Base-by-base conservation (phyloP, 768 basidiomycete species). In the Phaeotremella fagi region DNA sequence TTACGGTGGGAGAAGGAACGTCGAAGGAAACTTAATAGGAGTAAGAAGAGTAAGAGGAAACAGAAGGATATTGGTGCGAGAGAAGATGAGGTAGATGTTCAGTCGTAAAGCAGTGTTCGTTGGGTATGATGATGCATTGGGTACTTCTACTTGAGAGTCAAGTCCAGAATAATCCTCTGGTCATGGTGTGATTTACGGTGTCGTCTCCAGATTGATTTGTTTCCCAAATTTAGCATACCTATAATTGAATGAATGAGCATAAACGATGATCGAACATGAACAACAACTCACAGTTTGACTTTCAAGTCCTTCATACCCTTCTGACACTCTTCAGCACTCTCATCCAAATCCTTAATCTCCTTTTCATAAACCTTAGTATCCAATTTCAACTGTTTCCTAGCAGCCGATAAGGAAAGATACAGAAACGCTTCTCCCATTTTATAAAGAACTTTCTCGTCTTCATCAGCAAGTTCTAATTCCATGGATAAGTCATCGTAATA, bases 391-490 rank as follows among this genome's bases (percentile, higher is more conserved):
- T 68, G 68, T 55, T 54, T 57, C 48, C 61, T 59, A 4, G 92
- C 92, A 16, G 80, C 81, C 4, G 78, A 55, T 37, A 86, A 82
- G 9, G 83, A 76, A 60, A 97, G 79, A 62, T 91, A 87, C 20
- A 91, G 78, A 74, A 94, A 95, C 0, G 88, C 79, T 67, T 92
- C 90, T 63, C 90, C 91, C 26, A 92, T 80, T 76, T 84, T 86
- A 78, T 95, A 97, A 87, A 90, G 67, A 3, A 95, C 83, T 0
- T 79, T 78, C 51, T 87, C 81, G 53, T 88, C 85, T 63, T 92
- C 90, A 57, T 94, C 90, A 0, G 85, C 83, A 9, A 97, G 82
- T 68, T 94, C 90, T 22, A 97, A 81, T 66, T 95, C 92, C 41
- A 81, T 86, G 1, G 83, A 76, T 26, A 95, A 80, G 71, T 97